Conservation (phyloP, 371 early-diverging fungal species). For the Apophysomyces sp. region DNA sequence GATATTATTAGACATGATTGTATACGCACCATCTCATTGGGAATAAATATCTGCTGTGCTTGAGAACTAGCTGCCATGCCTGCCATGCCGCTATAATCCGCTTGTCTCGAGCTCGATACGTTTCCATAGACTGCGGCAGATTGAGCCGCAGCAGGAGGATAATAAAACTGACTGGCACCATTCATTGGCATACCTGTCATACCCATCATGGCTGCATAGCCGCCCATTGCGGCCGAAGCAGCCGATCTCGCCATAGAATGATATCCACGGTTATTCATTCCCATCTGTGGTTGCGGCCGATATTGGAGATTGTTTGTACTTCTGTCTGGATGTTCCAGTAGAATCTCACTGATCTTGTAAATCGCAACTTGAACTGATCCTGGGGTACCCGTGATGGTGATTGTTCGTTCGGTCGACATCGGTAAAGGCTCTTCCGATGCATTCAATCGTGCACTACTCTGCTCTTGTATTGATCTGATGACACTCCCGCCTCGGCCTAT, state of each 20-base stretch:
- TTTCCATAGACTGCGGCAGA: conserved; percentile 19
- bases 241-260: conserved; percentile 10
- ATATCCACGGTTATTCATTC: conserved; percentile 3
- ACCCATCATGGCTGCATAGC: conserved; percentile 32
- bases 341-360: conserved; percentile 68
- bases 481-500: conserved; percentile 89
- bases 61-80: conserved; percentile 38
- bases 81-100: conserved; percentile 24
- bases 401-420: conserved; percentile 76
- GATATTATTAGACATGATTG: not conserved
- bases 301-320: conserved; percentile 49
- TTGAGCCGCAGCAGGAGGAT: conserved; percentile 24
- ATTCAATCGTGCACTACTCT: conserved; percentile 80
- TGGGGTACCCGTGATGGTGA: conserved; percentile 84
- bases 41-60: conserved; percentile 81
- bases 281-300: conserved; percentile 53
- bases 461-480: conserved; percentile 87
- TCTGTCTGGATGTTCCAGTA: conserved; percentile 61
- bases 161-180: conserved; percentile 32
- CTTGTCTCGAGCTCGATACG: conserved; percentile 14
- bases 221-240: conserved; percentile 33
- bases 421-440: conserved; percentile 80
- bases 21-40: conserved; percentile 70
- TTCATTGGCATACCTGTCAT: conserved; percentile 43
- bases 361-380: conserved; percentile 80